Percentiles rank a stretch among this genome's conserved stretches.
These are phyloP conservation scores for Trametopsis cervina DNA, from an alignment of 768 basidiomycete species.

Conservation along the genomic window DNA sequence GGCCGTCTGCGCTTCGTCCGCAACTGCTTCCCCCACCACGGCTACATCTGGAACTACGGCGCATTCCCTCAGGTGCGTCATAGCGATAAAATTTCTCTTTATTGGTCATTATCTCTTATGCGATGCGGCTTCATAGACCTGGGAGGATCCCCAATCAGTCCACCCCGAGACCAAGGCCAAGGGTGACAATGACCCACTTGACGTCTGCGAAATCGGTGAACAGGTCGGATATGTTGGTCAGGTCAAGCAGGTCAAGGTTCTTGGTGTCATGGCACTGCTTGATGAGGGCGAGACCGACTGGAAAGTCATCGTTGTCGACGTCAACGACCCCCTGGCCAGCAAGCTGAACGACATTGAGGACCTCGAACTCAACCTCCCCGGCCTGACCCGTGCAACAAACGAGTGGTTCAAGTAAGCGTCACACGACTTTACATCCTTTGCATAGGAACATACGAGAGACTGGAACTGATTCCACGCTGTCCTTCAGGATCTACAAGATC, in stretches of 20 bases:
- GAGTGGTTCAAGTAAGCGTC: slow-evolving; percentile 94
- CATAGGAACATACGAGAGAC: no score
- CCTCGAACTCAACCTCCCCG: slow-evolving; percentile 96
- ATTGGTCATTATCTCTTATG: neutral
- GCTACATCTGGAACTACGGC: slow-evolving; percentile 99
- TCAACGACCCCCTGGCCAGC: slow-evolving; percentile 89
- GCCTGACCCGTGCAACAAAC: slow-evolving; percentile 93
- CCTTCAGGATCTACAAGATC: slow-evolving; percentile 84
- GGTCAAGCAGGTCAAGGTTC: slow-evolving; percentile 99
- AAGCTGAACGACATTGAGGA: slow-evolving; percentile 99
- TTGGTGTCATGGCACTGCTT: slow-evolving; percentile 98
- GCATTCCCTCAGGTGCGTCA: slow-evolving; percentile 88
- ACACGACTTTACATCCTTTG: neutral
- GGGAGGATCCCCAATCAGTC: slow-evolving; percentile 85
- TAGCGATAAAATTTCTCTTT: no score
- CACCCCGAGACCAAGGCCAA: slow-evolving; percentile 98
- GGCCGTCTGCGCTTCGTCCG: slow-evolving; percentile 94
- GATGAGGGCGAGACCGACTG: slow-evolving; percentile 99
- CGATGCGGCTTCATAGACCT: slow-evolving; percentile 63
- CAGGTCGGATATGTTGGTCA: slow-evolving; percentile 96
- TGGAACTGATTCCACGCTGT: neutral
- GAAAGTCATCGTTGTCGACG: slow-evolving; percentile 99
- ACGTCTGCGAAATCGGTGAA: slow-evolving; percentile 99
- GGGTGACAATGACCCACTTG: slow-evolving; percentile 98
- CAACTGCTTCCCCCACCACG: slow-evolving; percentile 99